Evolutionary conservation across 2,329 filamentous ascomycete genomes (phyloP).

Genomic region (Colletotrichum endophyticum): DNA sequence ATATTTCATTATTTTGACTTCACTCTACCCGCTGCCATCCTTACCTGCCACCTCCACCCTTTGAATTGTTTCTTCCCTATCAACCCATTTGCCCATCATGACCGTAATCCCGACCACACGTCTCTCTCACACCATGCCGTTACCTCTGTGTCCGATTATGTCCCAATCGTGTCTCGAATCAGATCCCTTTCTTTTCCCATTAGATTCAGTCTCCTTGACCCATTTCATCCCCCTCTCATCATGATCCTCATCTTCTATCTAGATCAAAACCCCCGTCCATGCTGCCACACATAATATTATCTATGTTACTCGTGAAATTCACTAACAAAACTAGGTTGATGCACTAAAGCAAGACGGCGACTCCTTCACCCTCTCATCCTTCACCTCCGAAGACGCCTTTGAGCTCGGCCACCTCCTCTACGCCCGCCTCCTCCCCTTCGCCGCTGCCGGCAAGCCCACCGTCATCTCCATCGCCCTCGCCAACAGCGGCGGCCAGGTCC

Average conservation of each 20-base stretch:
- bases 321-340: constrained; percentile 24
- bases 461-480: constrained; percentile 70
- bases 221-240: too few species aligned
- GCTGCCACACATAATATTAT: neutral
- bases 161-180: neutral
- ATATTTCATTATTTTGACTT: neutral
- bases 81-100: neutral
- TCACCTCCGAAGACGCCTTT: constrained; percentile 70
- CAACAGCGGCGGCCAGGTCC: constrained; percentile 54
- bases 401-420: constrained; percentile 69
- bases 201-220: too few species aligned
- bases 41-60: neutral
- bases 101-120: neutral
- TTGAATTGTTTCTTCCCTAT: neutral
- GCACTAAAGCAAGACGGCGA: constrained; percentile 39
- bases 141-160: too few species aligned
- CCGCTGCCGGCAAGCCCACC: constrained; percentile 43
- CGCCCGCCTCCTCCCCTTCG: constrained; percentile 61
- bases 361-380: constrained; percentile 52
- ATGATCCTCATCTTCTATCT: neutral
- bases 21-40: neutral
- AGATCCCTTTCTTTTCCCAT: neutral
- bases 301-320: neutral
- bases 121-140: too few species aligned
- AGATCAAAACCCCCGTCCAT: neutral